A percentile compares a stretch with the other conserved stretches of the same genome.
phyloP scores from a whole-genome alignment of 2,329 filamentous ascomycete species.

The Ophiostoma montium region DNA sequence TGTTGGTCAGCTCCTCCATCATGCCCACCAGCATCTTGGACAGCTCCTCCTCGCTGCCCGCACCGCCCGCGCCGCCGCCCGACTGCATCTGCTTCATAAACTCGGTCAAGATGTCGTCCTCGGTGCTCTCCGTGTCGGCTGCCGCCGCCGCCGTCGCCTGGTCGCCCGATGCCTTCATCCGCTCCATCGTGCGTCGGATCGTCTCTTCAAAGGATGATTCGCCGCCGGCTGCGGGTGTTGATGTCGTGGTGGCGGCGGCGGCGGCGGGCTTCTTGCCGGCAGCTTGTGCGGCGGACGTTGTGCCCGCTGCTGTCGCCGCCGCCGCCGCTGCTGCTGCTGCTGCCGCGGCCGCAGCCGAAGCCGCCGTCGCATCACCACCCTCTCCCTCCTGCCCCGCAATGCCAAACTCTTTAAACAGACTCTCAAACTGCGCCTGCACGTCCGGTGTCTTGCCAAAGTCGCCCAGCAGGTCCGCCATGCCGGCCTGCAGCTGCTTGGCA shows the following conservation, averaged over 20 bases:
- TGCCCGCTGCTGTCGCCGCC: constrained; percentile 14
- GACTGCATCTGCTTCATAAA: constrained; percentile 80
- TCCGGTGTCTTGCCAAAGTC: constrained; percentile 54
- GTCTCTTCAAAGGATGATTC: constrained; percentile 71
- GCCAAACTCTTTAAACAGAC: constrained; percentile 59
- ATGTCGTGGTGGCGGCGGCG: constrained; percentile 16
- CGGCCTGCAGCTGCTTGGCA: constrained; percentile 70
- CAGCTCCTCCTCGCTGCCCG: constrained; percentile 64
- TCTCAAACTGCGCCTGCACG: constrained; percentile 67
- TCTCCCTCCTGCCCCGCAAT: constrained; percentile 1
- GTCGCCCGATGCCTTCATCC: constrained; percentile 81
- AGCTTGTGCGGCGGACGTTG: constrained; percentile 14
- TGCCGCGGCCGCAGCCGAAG: constrained; percentile 15
- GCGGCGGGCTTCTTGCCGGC: constrained; percentile 18
- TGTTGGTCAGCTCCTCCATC: constrained; percentile 98
- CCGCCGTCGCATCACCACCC: constrained; percentile 9
- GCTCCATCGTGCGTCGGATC: constrained; percentile 86
- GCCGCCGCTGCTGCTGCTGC: constrained; percentile 16
- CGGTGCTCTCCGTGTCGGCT: constrained; percentile 36
- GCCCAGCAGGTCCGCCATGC: constrained; percentile 73
- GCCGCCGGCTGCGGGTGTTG: constrained; percentile 18
- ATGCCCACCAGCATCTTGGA: constrained; percentile 91
- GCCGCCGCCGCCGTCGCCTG: constrained; percentile 69
- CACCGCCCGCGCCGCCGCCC: constrained; percentile 34
- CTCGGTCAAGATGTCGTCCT: constrained; percentile 78